These are phyloP conservation scores for Xylaria flabelliformis DNA, from an alignment of 495 filamentous ascomycete genomes.

Conservation along the genomic window DNA sequence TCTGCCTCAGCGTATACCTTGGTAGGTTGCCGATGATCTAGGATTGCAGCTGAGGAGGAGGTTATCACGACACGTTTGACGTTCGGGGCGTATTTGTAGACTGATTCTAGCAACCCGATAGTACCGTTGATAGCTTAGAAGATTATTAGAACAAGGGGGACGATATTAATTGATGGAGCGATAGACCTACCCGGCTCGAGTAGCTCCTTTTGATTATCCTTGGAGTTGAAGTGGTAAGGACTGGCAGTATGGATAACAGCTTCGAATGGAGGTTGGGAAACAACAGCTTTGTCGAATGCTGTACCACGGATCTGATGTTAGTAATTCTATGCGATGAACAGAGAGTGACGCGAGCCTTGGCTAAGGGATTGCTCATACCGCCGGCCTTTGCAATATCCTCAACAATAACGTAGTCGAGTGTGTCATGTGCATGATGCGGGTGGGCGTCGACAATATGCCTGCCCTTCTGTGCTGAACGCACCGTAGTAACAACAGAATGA, in stretches of 20 bases:
- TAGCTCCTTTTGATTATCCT: conserved; percentile 37
- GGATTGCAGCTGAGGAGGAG: conserved; percentile 51
- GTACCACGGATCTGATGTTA: not conserved
- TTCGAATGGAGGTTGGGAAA: conserved; percentile 40
- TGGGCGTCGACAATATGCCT: conserved; percentile 43
- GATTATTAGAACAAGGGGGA: not conserved
- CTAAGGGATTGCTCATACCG: conserved; percentile 31
- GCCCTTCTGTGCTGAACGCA: conserved; percentile 49
- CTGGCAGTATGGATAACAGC: conserved; percentile 55
- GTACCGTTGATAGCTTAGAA: conserved; percentile 51
- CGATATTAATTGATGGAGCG: not conserved
- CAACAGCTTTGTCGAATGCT: conserved; percentile 34
- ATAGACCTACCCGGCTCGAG: not conserved
- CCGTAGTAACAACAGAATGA: conserved; percentile 46
- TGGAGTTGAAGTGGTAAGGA: conserved; percentile 46
- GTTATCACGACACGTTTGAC: conserved; percentile 55
- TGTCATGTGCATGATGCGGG: conserved; percentile 16
- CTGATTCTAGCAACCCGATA: conserved; percentile 46
- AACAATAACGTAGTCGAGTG: conserved; percentile 44
- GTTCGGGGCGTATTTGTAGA: conserved; percentile 39
- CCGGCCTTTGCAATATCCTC: conserved; percentile 43
- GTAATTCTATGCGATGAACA: not conserved
- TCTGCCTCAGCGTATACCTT: conserved; percentile 48
- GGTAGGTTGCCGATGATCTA: conserved; percentile 44
- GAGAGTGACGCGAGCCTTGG: not conserved